phyloP scores from a whole-genome alignment of 2,329 filamentous ascomycete genomes.

The Proliferodiscus dingleyae region DNA sequence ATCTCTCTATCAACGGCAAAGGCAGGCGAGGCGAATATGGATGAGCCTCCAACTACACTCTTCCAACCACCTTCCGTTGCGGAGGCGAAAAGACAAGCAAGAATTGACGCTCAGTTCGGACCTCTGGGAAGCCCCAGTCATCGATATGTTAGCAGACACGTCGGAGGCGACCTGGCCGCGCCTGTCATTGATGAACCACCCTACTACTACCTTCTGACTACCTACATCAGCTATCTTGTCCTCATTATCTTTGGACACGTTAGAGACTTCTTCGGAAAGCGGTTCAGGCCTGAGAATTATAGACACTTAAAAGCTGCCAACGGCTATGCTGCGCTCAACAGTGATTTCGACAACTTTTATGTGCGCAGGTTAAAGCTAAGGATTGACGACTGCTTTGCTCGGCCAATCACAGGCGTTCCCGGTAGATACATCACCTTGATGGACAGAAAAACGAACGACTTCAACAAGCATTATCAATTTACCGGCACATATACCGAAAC shows the following conservation, averaged over 20 bases:
- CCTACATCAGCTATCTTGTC: constrained; percentile 96
- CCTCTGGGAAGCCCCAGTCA: constrained; percentile 76
- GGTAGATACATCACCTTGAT: constrained; percentile 90
- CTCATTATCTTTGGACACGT: constrained; percentile 94
- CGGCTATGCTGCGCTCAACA: constrained; percentile 92
- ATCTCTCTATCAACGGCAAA: constrained; percentile 88
- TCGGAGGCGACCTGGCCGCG: constrained; percentile 71
- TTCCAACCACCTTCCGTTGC: constrained; percentile 85
- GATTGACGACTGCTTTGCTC: constrained; percentile 94
- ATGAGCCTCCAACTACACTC: constrained; percentile 70
- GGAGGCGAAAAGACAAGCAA: constrained; percentile 70
- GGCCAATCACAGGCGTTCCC: constrained; percentile 87
- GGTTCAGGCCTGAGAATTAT: constrained; percentile 80
- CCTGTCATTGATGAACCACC: constrained; percentile 92
- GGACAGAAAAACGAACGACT: constrained; percentile 85
- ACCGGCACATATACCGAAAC: constrained; percentile 91
- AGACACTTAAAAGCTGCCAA: constrained; percentile 75
- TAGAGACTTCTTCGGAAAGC: constrained; percentile 95
- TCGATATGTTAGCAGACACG: constrained; percentile 83
- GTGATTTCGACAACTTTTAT: constrained; percentile 99
- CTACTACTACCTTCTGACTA: constrained; percentile 95
- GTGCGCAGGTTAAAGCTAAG: constrained; percentile 86
- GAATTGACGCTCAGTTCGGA: constrained; percentile 85
- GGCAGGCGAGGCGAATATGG: constrained; percentile 67
- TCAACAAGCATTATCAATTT: constrained; percentile 84